Evolutionary conservation across 169 alveolate genomes (phyloP).

Genomic region (Plasmodium fragile): DNA sequence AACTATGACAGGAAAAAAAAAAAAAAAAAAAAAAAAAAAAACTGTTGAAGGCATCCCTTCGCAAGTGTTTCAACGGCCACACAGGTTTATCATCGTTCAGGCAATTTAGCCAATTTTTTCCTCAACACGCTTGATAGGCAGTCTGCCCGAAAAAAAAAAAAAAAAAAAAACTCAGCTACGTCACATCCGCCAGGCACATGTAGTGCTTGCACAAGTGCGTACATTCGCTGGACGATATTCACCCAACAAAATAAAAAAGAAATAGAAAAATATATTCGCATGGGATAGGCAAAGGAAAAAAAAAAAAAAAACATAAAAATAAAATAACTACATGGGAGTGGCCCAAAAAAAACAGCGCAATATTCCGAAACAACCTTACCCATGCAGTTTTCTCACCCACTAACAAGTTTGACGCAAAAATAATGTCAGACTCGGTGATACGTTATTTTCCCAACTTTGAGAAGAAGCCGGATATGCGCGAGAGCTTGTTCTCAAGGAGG

Average conservation of each 20-base stretch:
- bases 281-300: not conserved
- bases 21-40: not conserved
- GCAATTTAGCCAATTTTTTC: not conserved
- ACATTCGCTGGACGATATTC: not conserved
- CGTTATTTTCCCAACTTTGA: conserved; percentile 36
- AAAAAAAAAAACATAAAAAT: not conserved
- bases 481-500: conserved; percentile 23
- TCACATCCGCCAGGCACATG: not conserved
- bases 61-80: not conserved
- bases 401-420: conserved; percentile 2
- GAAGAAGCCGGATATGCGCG: conserved; percentile 71
- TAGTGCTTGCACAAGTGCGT: not conserved
- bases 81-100: not conserved
- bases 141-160: not conserved
- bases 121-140: not conserved
- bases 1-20: not conserved
- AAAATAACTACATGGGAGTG: not conserved
- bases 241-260: not conserved
- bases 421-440: conserved; percentile 22
- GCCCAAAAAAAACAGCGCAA: not conserved
- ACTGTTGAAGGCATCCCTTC: not conserved
- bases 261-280: not conserved
- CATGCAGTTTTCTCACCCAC: not conserved
- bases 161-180: not conserved
- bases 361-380: not conserved